These are phyloP conservation scores for Penicillium argentinense DNA, from an alignment of 495 filamentous ascomycete genomes.

Conservation along the genomic window DNA sequence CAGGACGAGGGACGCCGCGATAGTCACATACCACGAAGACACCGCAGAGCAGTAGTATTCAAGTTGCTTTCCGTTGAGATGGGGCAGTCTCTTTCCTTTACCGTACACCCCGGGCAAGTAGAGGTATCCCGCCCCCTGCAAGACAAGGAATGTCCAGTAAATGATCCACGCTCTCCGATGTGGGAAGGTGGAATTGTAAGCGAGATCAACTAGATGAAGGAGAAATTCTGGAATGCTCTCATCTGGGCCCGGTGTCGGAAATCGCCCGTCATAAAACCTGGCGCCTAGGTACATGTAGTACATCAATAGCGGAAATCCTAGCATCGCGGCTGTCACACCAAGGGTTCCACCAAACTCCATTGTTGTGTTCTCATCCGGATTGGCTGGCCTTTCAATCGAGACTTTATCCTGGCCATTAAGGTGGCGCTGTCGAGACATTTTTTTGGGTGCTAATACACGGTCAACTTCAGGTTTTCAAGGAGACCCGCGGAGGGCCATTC, in stretches of 20 bases:
- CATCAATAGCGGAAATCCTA: constrained; percentile 90
- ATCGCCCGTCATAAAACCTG: constrained; percentile 81
- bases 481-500: too few relatives aligned
- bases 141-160: constrained; percentile 90
- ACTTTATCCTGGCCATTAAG: too few relatives aligned
- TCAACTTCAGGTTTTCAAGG: too few relatives aligned
- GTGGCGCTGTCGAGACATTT: too few relatives aligned
- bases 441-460: too few relatives aligned
- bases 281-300: constrained; percentile 99
- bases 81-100: constrained; percentile 81
- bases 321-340: constrained; percentile 81
- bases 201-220: constrained; percentile 62
- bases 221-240: constrained; percentile 69
- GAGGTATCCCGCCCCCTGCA: constrained; percentile 81
- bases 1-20: constrained; percentile 61
- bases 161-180: constrained; percentile 77
- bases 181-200: constrained; percentile 81
- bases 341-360: constrained; percentile 88
- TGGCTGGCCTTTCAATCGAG: too few relatives aligned
- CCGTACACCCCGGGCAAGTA: constrained; percentile 79
- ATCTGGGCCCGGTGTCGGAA: constrained; percentile 63
- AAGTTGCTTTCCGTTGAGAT: constrained; percentile 78
- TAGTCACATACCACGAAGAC: constrained; percentile 82
- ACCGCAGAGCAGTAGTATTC: constrained; percentile 92
- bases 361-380: too few relatives aligned